These are phyloP conservation scores for Termitomyces sp. DNA, from an alignment of 768 basidiomycete genomes.

Conservation along the genomic window DNA sequence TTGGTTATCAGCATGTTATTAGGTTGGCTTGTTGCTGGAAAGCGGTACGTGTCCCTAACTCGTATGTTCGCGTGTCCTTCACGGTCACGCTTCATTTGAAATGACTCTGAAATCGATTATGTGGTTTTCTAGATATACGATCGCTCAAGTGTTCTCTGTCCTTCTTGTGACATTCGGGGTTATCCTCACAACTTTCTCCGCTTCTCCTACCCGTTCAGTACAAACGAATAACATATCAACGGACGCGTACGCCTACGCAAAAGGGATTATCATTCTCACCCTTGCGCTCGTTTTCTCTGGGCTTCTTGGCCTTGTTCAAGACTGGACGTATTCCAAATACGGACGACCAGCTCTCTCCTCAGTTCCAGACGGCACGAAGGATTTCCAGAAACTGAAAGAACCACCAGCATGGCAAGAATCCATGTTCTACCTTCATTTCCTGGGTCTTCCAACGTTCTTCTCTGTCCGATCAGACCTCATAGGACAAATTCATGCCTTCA, in stretches of 20 bases:
- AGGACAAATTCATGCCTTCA: constrained; percentile 38
- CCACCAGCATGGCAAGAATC: constrained; percentile 71
- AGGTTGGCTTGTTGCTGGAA: constrained; percentile 62
- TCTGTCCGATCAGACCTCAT: constrained; percentile 50
- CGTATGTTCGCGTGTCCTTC: no score
- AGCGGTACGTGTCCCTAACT: constrained; percentile 39
- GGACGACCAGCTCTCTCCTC: constrained; percentile 18
- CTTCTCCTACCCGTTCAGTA: constrained; percentile 32
- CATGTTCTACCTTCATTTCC: constrained; percentile 87
- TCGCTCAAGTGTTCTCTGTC: constrained; percentile 65
- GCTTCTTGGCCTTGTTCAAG: constrained; percentile 80
- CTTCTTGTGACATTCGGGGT: constrained; percentile 80
- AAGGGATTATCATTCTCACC: constrained; percentile 69
- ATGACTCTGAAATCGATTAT: background rate
- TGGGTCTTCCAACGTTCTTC: constrained; percentile 73
- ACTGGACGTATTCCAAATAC: constrained; percentile 61
- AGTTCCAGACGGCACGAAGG: background rate
- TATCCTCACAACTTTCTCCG: constrained; percentile 75
- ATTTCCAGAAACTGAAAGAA: background rate
- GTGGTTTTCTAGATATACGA: constrained; percentile 49
- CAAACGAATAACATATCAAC: constrained; percentile 5
- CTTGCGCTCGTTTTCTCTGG: constrained; percentile 78
- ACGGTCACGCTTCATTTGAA: no score
- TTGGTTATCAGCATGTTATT: constrained; percentile 79
- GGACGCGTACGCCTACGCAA: constrained; percentile 44